Base-by-base conservation (phyloP, 1,284 basidiomycete genomes). In the Tilletia indica region DNA sequence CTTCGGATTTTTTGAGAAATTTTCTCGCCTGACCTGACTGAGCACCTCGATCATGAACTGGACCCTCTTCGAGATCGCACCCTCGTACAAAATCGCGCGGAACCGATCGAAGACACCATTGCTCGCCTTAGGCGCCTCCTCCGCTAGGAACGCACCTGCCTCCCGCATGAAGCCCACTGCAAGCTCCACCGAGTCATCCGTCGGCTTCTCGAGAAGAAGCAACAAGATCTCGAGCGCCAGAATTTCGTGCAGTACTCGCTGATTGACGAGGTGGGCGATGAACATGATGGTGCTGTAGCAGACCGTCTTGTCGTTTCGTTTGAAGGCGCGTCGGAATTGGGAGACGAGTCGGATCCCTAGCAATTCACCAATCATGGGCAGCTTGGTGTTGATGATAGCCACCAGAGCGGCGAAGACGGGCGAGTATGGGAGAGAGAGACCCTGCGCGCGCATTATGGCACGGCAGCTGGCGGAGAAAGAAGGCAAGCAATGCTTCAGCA, bases 41-140 rank as follows among this genome's bases (percentile, higher is more conserved):
- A 84, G 77, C 4, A 99, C 96, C 86, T 99, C 97, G 81, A 99
- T 94, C 97, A 98, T 98, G 86, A 97, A 99, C 84, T 99, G 96
- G 36, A 97, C 94, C 77, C 97, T 90, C 82, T 98, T 95, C 82
- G 92, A 93, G 85, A 99, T 96, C 54, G 89, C 87, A 63, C 93
- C 94, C 85, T 99, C 97, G 85, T 99, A 97, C 58, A 99, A 87
- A 5, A 98, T 94, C 0, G 93, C 93, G 67, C 96, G 91, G 89
- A 99, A 98, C 49, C 94, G 91, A 84, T 98, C 97, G 83, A 91
- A 98, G 56, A 97, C 91, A 68, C 90, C 91, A 51, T 93, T 92
- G 82, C 93, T 97, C 73, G 93, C 94, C 85, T 95, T 94, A 25
- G 96, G 93, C 2, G 93, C 92, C 85, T 94, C 93, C 87, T 99